Conservation (phyloP, 139 green algal species). For the Chlamydomonas incerta region DNA sequence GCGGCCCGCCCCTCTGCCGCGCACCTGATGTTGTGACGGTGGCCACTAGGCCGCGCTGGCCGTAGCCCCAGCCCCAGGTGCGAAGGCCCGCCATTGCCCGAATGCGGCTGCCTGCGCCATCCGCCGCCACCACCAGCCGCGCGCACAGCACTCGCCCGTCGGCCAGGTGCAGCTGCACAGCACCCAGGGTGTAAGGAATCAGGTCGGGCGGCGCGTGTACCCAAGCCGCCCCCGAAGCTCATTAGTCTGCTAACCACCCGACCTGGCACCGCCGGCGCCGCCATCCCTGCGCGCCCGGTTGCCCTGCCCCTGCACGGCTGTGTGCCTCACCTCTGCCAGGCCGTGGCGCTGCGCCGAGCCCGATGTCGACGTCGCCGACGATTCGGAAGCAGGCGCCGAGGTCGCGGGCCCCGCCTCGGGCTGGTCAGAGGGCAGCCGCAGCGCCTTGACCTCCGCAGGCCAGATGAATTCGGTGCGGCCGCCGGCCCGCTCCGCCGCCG, state of each 20-base stretch:
- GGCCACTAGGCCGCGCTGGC: constrained; percentile 78
- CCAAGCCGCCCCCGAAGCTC: too few species aligned
- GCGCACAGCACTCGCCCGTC: constrained; percentile 39
- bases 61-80: constrained; percentile 62
- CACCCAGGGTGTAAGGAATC: background rate
- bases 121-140: constrained; percentile 82
- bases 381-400: too few species aligned
- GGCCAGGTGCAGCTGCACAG: constrained; percentile 38
- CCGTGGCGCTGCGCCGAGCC: background rate
- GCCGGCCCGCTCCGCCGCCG: constrained; percentile 31
- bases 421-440: constrained; percentile 7
- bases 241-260: too few species aligned
- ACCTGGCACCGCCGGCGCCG: too few species aligned
- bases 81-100: constrained; percentile 71
- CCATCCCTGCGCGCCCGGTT: too few species aligned
- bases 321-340: background rate
- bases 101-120: constrained; percentile 71
- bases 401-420: constrained; percentile 7
- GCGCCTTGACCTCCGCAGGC: constrained; percentile 32
- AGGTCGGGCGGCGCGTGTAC: too few species aligned
- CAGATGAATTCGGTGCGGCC: constrained; percentile 26
- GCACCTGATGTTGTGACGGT: constrained; percentile 60
- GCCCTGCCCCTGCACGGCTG: background rate
- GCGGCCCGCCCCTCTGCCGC: too few species aligned
- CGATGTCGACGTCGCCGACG: too few species aligned